Base-by-base conservation (phyloP, 2,329 filamentous ascomycete genomes). In the Sporothrix phasma region DNA sequence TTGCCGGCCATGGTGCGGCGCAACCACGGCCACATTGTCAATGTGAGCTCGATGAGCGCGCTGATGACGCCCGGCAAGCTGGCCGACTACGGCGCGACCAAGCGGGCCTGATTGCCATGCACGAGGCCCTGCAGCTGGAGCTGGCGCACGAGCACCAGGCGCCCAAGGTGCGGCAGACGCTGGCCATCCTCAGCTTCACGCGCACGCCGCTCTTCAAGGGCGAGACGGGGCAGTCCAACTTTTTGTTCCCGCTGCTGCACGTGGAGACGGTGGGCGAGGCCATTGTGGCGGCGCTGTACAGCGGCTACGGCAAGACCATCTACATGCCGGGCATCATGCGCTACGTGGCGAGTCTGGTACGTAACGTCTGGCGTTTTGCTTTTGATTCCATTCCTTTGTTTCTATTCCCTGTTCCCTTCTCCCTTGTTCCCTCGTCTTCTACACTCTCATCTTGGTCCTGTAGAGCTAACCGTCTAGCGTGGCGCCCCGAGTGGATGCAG, bases 1-100 rank as follows among this genome's bases (percentile, higher is more conserved):
- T 76, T 91, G 1, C 88, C 88, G 0, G 72, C 75, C 67, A 88
- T 91, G 80, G 74, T 87, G 61, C 71, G 74, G 7, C 72, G 71
- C 13, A 85, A 90, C 75, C 88, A 91, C 75, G 88, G 88, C 65
- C 88, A 88, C 80, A 73, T 91, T 47, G 86, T 90, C 26, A 90
- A 86, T 0, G 80, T 91, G 22, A 54, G 31, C n/a, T 54, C 51
- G 2, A 54, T 54, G 51, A 54, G 51, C 15, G 51, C 51, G 2
- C 17, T 54, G 1, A 2, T 54, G 17, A 29, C 51, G 4, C 51
- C 51, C 3, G 51, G 51, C 3, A 17, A 19, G 10, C 29, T 54
- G 3, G 51, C 29, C 6, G 51, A 54, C 51, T 54, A 54, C n/a
- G 51, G 29, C 3, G 29, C 51, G 17, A 54, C 51, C 2, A 54